Evolutionary conservation across 148 eudicot genomes (phyloP).

Genomic region (Rhododendron mucronatum): DNA sequence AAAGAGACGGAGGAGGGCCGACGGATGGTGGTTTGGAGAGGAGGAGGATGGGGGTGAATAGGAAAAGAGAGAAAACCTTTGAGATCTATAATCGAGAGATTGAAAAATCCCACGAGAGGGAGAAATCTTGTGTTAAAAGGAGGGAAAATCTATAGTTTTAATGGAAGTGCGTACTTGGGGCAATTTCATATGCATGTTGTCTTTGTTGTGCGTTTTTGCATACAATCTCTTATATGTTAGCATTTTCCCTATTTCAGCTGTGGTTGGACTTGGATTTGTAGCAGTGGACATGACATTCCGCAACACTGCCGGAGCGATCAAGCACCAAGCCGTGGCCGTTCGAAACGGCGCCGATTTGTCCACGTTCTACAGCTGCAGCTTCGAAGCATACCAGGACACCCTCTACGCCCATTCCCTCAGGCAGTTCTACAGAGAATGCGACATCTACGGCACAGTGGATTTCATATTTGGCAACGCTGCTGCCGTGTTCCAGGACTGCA

Average conservation of each 20-base stretch:
- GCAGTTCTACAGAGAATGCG: slow-evolving; percentile 86
- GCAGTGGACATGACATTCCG: slow-evolving; percentile 80
- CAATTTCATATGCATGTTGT: too few species aligned
- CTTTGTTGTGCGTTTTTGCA: background rate
- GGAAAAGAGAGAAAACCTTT: too few species aligned
- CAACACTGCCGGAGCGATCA: slow-evolving; percentile 68
- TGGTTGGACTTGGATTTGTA: slow-evolving; percentile 75
- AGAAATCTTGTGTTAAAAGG: too few species aligned
- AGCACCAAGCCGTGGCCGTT: slow-evolving; percentile 76
- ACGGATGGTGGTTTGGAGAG: too few species aligned
- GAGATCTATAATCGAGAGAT: too few species aligned
- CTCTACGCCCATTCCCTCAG: slow-evolving; percentile 83
- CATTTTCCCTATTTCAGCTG: slow-evolving; percentile 38
- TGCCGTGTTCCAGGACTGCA: slow-evolving; percentile 65
- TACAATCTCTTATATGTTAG: background rate
- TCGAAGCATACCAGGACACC: slow-evolving; percentile 92
- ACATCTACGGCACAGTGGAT: slow-evolving; percentile 78
- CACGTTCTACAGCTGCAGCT: slow-evolving; percentile 72
- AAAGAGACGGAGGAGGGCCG: too few species aligned
- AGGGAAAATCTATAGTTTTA: too few species aligned
- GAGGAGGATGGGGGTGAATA: too few species aligned
- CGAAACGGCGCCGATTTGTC: slow-evolving; percentile 81
- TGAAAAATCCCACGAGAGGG: too few species aligned
- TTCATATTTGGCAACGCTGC: slow-evolving; percentile 89
- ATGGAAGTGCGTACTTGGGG: too few species aligned